Conservation (phyloP, 1,284 basidiomycete genomes). For the Ustilago lituana region DNA sequence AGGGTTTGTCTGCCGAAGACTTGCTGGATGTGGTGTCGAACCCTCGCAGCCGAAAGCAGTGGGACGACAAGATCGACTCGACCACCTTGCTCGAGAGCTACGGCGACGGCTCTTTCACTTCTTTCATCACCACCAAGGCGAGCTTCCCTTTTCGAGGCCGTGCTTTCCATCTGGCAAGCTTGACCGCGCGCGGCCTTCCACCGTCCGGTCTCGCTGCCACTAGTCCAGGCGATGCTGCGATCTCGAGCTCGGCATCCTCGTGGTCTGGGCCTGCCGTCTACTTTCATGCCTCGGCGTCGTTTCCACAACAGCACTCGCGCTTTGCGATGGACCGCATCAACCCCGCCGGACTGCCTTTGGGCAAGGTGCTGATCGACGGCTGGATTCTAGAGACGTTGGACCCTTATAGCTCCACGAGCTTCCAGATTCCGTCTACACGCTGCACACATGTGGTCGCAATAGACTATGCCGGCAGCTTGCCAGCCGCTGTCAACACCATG, state of each 20-base stretch:
- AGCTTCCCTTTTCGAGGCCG: slow-evolving; percentile 92
- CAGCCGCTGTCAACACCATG: slow-evolving; percentile 85
- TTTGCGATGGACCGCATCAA: slow-evolving; percentile 79
- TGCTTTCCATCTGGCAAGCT: slow-evolving; percentile 81
- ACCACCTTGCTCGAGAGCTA: slow-evolving; percentile 80
- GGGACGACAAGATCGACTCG: slow-evolving; percentile 85
- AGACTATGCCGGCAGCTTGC: slow-evolving; percentile 88
- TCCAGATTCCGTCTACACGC: slow-evolving; percentile 90
- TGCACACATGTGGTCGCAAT: slow-evolving; percentile 88
- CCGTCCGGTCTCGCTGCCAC: slow-evolving; percentile 29
- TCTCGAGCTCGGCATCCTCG: slow-evolving; percentile 68
- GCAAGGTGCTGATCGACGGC: slow-evolving; percentile 86
- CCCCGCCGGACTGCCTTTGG: slow-evolving; percentile 77
- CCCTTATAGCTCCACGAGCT: slow-evolving; percentile 93
- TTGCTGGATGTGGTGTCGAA: slow-evolving; percentile 76
- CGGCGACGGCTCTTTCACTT: slow-evolving; percentile 76
- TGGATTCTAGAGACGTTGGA: slow-evolving; percentile 98
- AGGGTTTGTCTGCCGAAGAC: slow-evolving; percentile 93
- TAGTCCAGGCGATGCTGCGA: slow-evolving; percentile 20
- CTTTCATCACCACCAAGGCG: slow-evolving; percentile 71
- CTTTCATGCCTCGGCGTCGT: slow-evolving; percentile 68
- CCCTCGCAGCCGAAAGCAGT: slow-evolving; percentile 75
- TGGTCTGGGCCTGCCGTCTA: slow-evolving; percentile 68
- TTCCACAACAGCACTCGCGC: slow-evolving; percentile 78
- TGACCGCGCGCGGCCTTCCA: slow-evolving; percentile 72